A percentile compares a stretch with the other conserved stretches of the same genome.
phyloP scores from a whole-genome alignment of 2,329 filamentous ascomycete genomes.

The Talaromyces sp. region DNA sequence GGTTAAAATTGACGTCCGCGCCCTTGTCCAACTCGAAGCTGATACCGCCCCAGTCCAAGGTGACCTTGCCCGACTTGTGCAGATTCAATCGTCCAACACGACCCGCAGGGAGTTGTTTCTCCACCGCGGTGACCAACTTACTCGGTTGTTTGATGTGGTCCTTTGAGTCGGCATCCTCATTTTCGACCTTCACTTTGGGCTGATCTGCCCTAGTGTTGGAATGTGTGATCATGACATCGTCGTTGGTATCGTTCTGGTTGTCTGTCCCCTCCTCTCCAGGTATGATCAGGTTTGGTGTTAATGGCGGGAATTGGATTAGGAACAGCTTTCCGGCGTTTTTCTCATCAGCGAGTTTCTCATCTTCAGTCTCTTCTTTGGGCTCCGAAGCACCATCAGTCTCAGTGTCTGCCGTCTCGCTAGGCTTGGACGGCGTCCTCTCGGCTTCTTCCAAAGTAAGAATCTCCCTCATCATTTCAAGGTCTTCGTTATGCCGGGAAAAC shows the following conservation, averaged over 20 bases:
- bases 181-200: constrained; percentile 26
- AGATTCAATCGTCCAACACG: constrained; percentile 58
- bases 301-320: constrained; percentile 61
- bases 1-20: constrained; percentile 53
- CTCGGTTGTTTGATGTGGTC: constrained; percentile 13
- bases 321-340: constrained; percentile 54
- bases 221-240: constrained; percentile 1
- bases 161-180: constrained; percentile 19
- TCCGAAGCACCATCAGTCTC: constrained; percentile 14
- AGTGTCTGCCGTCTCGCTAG: constrained; percentile 11
- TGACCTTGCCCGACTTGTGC: constrained; percentile 58
- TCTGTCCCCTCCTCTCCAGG: constrained; percentile 20
- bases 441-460: constrained; percentile 25
- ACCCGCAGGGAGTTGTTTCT: constrained; percentile 47
- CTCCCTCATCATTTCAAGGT: constrained; percentile 37
- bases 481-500: constrained; percentile 37
- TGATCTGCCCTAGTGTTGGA: constrained; percentile 1
- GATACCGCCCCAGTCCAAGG: constrained; percentile 60
- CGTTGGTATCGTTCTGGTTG: constrained; percentile 8
- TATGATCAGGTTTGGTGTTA: constrained; percentile 53
- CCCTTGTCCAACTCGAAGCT: constrained; percentile 56
- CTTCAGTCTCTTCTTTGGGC: constrained; percentile 14
- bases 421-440: constrained; percentile 12
- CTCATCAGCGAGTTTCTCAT: constrained; percentile 29
- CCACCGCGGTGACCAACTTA: constrained; percentile 36